Evolutionary conservation across 768 basidiomycete genomes (phyloP).

Genomic region (Bullera alba): DNA sequence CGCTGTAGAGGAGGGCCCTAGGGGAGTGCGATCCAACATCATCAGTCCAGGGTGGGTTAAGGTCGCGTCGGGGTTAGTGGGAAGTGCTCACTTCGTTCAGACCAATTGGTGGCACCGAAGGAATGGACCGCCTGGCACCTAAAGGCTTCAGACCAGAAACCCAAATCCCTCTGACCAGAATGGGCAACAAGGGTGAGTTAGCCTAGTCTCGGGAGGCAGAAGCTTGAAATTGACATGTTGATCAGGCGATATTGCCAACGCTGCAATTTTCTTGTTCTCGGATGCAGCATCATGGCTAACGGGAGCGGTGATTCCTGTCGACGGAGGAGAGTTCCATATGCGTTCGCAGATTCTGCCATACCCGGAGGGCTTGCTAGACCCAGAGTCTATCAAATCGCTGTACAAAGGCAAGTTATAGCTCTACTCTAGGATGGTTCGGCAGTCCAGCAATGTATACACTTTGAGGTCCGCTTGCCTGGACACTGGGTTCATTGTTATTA

Average conservation of each 20-base stretch:
- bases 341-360: slow-evolving; percentile 26
- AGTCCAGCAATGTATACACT: too few relatives aligned
- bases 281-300: slow-evolving; percentile 69
- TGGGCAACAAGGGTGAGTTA: slow-evolving; percentile 29
- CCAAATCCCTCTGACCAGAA: slow-evolving; percentile 28
- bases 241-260: slow-evolving; percentile 59
- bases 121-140: slow-evolving; percentile 47
- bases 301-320: slow-evolving; percentile 54
- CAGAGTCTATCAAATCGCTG: slow-evolving; percentile 20
- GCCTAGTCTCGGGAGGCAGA: not conserved
- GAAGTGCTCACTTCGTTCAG: slow-evolving; percentile 39
- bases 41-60: slow-evolving; percentile 49
- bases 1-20: slow-evolving; percentile 89
- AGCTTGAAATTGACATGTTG: not conserved
- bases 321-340: slow-evolving; percentile 43
- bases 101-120: slow-evolving; percentile 71
- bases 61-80: not conserved
- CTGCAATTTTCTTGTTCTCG: slow-evolving; percentile 73
- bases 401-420: slow-evolving; percentile 31
- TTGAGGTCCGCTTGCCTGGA: too few relatives aligned
- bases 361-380: slow-evolving; percentile 40
- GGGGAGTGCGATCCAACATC: slow-evolving; percentile 75
- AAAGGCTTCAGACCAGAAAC: slow-evolving; percentile 26
- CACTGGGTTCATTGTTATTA: too few relatives aligned
- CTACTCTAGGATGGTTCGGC: too few relatives aligned